Evolutionary conservation across 441 rosid genomes (phyloP).

Genomic region (Croton laevigatus): DNA sequence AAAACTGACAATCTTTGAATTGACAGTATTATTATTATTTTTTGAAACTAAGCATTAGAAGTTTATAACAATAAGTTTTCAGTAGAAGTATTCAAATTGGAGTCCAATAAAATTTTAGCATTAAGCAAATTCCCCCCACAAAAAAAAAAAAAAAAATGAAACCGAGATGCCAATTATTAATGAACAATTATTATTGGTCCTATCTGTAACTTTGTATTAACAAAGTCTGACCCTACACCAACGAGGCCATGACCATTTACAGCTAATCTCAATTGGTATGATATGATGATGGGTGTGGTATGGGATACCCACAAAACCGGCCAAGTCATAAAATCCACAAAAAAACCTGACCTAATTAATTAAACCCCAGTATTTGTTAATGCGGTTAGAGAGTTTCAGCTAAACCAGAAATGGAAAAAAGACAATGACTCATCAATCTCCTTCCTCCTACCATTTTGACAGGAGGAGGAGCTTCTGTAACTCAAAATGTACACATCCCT

Average conservation of each 20-base stretch:
- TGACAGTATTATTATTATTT: no score
- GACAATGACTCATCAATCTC: no score
- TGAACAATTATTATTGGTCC: neutral
- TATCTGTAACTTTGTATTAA: neutral
- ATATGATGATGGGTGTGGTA: neutral
- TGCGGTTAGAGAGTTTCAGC: neutral
- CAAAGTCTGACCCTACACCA: neutral
- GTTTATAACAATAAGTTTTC: no score
- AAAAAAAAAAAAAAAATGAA: no score
- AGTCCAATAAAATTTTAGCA: no score
- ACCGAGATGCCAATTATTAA: no score
- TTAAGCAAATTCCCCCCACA: no score
- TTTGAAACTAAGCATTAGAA: no score
- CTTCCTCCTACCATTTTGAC: constrained; percentile 8
- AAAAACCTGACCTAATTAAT: neutral
- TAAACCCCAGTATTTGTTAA: neutral
- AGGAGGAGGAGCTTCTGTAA: constrained; percentile 11
- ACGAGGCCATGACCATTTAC: neutral
- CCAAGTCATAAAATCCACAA: neutral
- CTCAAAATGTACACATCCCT: neutral
- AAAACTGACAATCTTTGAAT: no score
- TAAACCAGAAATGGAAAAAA: neutral
- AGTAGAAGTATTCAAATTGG: no score
- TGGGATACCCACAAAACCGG: neutral
- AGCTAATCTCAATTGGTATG: neutral